Evolutionary conservation across 768 basidiomycete genomes (phyloP), one percentile per base, ranked within the genome.

Genomic region (Boletus speciosus): DNA sequence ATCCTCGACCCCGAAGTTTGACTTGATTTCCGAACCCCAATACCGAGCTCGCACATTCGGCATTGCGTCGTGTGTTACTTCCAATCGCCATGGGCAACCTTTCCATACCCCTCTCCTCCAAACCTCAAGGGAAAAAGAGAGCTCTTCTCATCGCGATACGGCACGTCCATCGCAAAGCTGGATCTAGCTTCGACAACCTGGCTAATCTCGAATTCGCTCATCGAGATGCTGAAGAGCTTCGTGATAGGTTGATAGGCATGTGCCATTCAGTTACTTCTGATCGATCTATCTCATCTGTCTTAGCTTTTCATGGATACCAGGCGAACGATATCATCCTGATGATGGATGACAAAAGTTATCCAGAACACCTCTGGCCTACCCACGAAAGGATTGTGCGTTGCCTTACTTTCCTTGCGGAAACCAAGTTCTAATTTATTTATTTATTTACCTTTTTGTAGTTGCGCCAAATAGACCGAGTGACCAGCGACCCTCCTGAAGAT

Each of bases 331-430:
- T 82, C 32, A 72, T 67, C 0, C 58, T 77, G 0, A 73, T 84
- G 47, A 66, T 77, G 9, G 82, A 84, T 52, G 58, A 66, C 7
- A 25, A 19, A 8, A 6, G 1, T 5, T 63, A 71, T n/a, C 62
- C 71, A 3, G 29, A 64, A 12, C 49, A 75, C 31, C 53, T 65
- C 0, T 70, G 71, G 60, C 81, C 81, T 1, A 82, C 78, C 0
- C 61, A 61, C 19, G 59, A 54, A 3, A 82, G 74, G 23, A 78
- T 83, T 41, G 81, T 81, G 51, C 43, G 76, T 64, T 2, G 0
- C 10, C 35, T 42, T 29, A 3, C 39, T 5, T 42, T 25, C 19
- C 27, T 0, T 9, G 11, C 6, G 1, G 2, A 27, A 4, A 19
- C 19, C 41, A 1, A 27, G 6, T 2, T 27, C 36, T 51, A 15